These are phyloP conservation scores for Puya raimondii DNA, from an alignment of 176 grass and related monocot species.

Conservation along the genomic window DNA sequence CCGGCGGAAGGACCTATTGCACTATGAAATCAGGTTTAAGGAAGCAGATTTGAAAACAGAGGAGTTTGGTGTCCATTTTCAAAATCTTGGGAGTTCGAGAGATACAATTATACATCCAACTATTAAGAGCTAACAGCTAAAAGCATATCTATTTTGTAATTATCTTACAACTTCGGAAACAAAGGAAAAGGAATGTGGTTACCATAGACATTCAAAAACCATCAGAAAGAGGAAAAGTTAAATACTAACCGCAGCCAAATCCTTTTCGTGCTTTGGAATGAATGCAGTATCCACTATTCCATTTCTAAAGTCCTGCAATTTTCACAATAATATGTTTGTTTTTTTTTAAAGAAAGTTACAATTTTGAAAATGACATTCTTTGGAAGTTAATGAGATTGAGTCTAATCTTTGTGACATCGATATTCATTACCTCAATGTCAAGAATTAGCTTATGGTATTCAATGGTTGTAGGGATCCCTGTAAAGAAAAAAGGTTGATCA, in stretches of 20 bases:
- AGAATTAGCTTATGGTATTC: slow-evolving; percentile 52
- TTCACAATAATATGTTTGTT: neutral
- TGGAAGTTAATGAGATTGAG: too few relatives aligned
- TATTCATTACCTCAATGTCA: slow-evolving; percentile 21
- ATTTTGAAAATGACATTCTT: neutral
- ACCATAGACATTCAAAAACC: too few relatives aligned
- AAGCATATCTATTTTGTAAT: too few relatives aligned
- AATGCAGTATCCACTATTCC: slow-evolving; percentile 46
- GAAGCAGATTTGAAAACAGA: too few relatives aligned
- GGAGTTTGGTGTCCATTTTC: too few relatives aligned
- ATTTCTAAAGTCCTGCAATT: slow-evolving; percentile 40
- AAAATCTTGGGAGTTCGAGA: too few relatives aligned
- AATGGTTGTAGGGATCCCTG: slow-evolving; percentile 50
- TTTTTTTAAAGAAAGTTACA: neutral
- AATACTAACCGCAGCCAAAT: slow-evolving; percentile 42
- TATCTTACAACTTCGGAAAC: too few relatives aligned
- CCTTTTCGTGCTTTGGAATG: slow-evolving; percentile 45
- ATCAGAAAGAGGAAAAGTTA: neutral
- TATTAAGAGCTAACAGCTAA: too few relatives aligned
- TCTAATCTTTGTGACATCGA: neutral
- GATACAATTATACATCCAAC: too few relatives aligned
- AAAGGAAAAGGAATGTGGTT: too few relatives aligned
- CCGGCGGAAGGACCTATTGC: too few relatives aligned
- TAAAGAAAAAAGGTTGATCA: slow-evolving; percentile 6
- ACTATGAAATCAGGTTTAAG: too few relatives aligned